Evolutionary conservation across 2,329 filamentous ascomycete species (phyloP).

Genomic region (Niveomyces coronatus): DNA sequence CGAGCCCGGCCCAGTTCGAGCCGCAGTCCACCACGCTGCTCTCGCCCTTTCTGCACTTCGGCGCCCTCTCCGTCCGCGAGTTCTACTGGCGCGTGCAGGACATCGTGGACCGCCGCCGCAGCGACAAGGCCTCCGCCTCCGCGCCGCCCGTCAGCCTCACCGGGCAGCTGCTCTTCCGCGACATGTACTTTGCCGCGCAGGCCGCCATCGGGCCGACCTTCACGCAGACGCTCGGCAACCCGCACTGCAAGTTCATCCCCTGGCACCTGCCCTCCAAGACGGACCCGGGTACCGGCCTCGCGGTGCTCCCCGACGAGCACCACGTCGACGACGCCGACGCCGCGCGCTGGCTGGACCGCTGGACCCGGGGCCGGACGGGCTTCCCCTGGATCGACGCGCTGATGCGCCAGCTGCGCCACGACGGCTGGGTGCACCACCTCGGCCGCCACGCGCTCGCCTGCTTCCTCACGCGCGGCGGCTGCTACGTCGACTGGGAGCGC

Average conservation of each 20-base stretch:
- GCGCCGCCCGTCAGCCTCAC: slow-evolving; percentile 57
- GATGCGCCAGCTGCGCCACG: slow-evolving; percentile 61
- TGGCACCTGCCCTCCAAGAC: slow-evolving; percentile 63
- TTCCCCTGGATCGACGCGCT: slow-evolving; percentile 75
- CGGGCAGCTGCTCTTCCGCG: slow-evolving; percentile 65
- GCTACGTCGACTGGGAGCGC: slow-evolving; percentile 70
- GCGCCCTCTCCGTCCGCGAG: slow-evolving; percentile 56
- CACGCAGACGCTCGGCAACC: slow-evolving; percentile 54
- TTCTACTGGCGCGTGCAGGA: slow-evolving; percentile 65
- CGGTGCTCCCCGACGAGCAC: slow-evolving; percentile 53
- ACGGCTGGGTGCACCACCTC: slow-evolving; percentile 75
- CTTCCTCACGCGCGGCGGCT: slow-evolving; percentile 70
- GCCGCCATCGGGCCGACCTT: slow-evolving; percentile 56
- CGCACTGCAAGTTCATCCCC: slow-evolving; percentile 61
- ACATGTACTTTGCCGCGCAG: slow-evolving; percentile 78
- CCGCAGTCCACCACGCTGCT: slow-evolving; percentile 65
- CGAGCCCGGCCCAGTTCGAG: slow-evolving; percentile 62
- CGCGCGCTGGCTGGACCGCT: slow-evolving; percentile 56
- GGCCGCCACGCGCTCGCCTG: slow-evolving; percentile 70
- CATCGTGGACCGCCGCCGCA: slow-evolving; percentile 46
- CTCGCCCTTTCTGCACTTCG: slow-evolving; percentile 66
- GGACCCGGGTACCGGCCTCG: slow-evolving; percentile 30
- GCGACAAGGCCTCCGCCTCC: slow-evolving; percentile 45
- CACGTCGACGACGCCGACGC: slow-evolving; percentile 52
- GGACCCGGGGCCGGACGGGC: slow-evolving; percentile 59